These are phyloP conservation scores for Ceratobasidium theobromae DNA, from an alignment of 1,284 basidiomycete genomes.

Conservation along the genomic window DNA sequence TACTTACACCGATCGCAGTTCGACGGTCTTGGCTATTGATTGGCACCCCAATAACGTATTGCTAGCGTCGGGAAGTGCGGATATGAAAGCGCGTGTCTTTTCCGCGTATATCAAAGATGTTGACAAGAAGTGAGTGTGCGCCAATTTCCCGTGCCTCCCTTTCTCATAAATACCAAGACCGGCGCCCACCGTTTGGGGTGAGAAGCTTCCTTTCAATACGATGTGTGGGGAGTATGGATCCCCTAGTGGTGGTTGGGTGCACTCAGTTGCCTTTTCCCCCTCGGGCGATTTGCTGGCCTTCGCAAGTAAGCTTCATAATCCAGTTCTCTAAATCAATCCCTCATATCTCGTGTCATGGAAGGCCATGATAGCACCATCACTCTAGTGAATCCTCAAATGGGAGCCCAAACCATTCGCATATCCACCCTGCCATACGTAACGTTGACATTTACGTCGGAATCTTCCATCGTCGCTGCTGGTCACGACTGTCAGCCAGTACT, in stretches of 20 bases:
- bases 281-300: conserved; percentile 92
- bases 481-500: conserved; percentile 97
- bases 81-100: conserved; percentile 97
- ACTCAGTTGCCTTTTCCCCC: conserved; percentile 93
- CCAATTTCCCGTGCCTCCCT: not conserved
- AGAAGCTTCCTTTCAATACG: conserved; percentile 96
- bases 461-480: conserved; percentile 84
- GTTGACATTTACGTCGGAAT: conserved; percentile 82
- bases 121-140: conserved; percentile 72
- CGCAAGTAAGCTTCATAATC: conserved; percentile 61
- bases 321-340: not conserved
- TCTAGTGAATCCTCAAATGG: conserved; percentile 76
- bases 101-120: conserved; percentile 99
- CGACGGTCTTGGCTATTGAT: conserved; percentile 90
- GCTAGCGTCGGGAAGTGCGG: conserved; percentile 90
- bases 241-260: conserved; percentile 95
- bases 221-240: conserved; percentile 92
- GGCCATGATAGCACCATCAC: conserved; percentile 90
- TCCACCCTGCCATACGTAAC: conserved; percentile 79
- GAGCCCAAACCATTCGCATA: conserved; percentile 66
- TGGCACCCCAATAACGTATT: conserved; percentile 99
- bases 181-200: conserved; percentile 90
- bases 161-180: conserved; percentile 59
- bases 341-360: conserved; percentile 41
- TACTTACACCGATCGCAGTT: conserved; percentile 40